Base-by-base conservation (phyloP, 805 yeast genomes). In the Vanderwaltozyma polyspora region DNA sequence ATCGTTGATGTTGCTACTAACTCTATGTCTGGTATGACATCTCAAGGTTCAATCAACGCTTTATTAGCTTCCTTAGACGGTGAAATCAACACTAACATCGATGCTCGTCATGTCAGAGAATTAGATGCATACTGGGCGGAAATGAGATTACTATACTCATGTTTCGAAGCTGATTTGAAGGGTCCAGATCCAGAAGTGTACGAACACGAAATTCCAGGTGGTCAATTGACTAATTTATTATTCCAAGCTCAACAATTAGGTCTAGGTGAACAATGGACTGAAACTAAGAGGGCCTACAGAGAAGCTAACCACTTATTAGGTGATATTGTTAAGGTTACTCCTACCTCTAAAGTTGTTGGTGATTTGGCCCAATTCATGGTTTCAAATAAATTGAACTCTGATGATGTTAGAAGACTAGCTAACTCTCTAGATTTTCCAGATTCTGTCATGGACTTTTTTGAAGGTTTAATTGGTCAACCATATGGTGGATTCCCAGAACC, bases 401-500 rank as follows among this genome's bases (percentile, higher is more conserved):
- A 81, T 51, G 99, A 91, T 55, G 94, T 91, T 42, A 70, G 68
- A 58, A 78, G 79, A 57, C 74, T 91, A 48, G 98, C 99, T 3
- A 66, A 75, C 36, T 83, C 85, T 38, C 73, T 91, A 50, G 98
- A 91, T 64, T 89, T 91, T 95, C 99, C 98, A 43, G 96, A 82
- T 57, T 89, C 97, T 15, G 95, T 91, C 13, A 72, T 91, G 59
- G 99, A 91, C 64, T 91, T 91, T 75, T 86, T 91, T 73, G 95
- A 91, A 69, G 99, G 99, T 51, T 73, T 91, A 60, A 91, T 91
- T 83, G 99, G 99, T 59, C 91, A 91, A 47, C 99, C 99, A 55
- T 85, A 84, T 59, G 99, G 98, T 48, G 99, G 99, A 7, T 91
- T 91, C 94, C 98, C 99, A 40, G 99, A 91, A 66, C 98, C 99